Conservation (phyloP, 805 yeast genomes). For the Sugiyamaella valdiviana region DNA sequence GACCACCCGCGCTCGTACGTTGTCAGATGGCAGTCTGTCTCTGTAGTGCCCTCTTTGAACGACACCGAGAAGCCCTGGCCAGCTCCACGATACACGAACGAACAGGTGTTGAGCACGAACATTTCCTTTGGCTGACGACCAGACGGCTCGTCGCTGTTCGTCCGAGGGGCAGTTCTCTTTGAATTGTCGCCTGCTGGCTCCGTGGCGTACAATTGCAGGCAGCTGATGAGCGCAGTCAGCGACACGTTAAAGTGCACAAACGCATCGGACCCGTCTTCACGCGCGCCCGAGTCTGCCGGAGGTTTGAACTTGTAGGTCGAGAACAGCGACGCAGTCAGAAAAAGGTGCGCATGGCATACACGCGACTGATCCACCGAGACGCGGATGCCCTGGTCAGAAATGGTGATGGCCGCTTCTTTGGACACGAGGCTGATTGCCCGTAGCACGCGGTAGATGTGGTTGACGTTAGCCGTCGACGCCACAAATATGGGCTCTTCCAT, state of each 20-base stretch:
- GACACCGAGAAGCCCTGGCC: slow-evolving; percentile 51
- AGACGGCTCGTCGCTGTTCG: background rate
- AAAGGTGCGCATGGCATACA: slow-evolving; percentile 22
- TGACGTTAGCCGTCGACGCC: slow-evolving; percentile 43
- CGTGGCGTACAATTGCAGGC: slow-evolving; percentile 22
- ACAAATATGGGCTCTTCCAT: slow-evolving; percentile 26
- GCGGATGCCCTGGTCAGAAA: slow-evolving; percentile 47
- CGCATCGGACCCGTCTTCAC: slow-evolving; percentile 1
- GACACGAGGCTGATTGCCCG: slow-evolving; percentile 39
- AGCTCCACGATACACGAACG: slow-evolving; percentile 43
- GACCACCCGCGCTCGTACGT: slow-evolving; percentile 31
- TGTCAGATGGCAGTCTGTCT: slow-evolving; percentile 52
- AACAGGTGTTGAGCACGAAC: slow-evolving; percentile 21
- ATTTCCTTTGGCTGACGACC: background rate
- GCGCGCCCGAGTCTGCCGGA: background rate
- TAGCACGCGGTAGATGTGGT: slow-evolving; percentile 43
- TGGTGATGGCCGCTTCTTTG: slow-evolving; percentile 36
- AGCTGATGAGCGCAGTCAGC: slow-evolving; percentile 20
- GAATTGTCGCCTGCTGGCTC: background rate
- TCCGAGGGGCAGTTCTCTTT: background rate
- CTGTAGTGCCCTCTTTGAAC: slow-evolving; percentile 48
- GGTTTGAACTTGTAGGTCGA: slow-evolving; percentile 18
- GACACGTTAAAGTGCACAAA: slow-evolving; percentile 17
- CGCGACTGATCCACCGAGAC: slow-evolving; percentile 38
- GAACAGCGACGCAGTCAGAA: slow-evolving; percentile 18